Percentiles rank a stretch among this genome's conserved stretches.
phyloP scores from a whole-genome alignment of 805 yeast species.

The Candida saitoana region DNA sequence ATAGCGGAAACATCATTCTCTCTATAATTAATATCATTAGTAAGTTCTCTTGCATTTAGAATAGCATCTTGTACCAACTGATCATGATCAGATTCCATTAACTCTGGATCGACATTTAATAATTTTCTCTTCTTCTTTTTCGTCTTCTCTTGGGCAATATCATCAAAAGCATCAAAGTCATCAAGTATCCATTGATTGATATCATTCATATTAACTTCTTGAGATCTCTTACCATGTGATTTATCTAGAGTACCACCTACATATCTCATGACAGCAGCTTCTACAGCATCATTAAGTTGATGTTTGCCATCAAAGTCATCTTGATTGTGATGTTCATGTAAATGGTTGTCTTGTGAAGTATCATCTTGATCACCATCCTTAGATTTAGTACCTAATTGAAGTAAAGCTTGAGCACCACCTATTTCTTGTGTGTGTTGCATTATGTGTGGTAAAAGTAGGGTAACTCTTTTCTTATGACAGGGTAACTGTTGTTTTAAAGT shows the following conservation, averaged over 20 bases:
- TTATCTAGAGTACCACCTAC: constrained; percentile 59
- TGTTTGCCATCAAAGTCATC: constrained; percentile 22
- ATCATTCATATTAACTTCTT: constrained; percentile 43
- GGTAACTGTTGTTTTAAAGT: not conserved
- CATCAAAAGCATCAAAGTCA: constrained; percentile 18
- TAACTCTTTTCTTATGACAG: constrained; percentile 2
- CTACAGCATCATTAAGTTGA: constrained; percentile 53
- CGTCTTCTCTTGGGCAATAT: constrained; percentile 1
- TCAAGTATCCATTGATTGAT: constrained; percentile 54
- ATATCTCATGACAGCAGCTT: constrained; percentile 71
- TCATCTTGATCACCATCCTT: constrained; percentile 6
- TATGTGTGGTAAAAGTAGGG: constrained; percentile 5
- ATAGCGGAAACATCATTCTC: constrained; percentile 5
- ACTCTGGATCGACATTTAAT: constrained; percentile 33
- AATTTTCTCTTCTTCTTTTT: constrained; percentile 11
- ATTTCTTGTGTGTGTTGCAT: constrained; percentile 30
- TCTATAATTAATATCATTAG: constrained; percentile 26
- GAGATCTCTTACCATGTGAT: constrained; percentile 11
- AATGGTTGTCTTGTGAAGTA: constrained; percentile 8
- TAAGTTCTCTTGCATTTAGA: constrained; percentile 62
- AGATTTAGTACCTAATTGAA: constrained; percentile 37
- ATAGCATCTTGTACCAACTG: constrained; percentile 69
- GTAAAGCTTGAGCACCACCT: constrained; percentile 45
- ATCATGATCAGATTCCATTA: constrained; percentile 48
- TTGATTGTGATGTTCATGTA: constrained; percentile 7